Base-by-base conservation (phyloP, 345 rosid species). In the Rhodamnia argentea region DNA sequence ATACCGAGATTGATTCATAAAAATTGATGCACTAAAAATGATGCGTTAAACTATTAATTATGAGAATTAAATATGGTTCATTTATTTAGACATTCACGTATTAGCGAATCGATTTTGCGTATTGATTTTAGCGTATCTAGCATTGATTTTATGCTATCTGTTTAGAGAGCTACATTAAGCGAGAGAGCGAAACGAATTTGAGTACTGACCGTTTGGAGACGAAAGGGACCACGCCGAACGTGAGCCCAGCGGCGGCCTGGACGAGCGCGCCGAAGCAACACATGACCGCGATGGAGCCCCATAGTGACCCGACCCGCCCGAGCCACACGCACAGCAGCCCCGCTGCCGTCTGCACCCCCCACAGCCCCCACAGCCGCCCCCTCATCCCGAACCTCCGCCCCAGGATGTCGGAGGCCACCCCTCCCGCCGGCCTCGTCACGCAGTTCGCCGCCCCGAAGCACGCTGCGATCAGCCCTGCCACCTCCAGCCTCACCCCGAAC, bases 191-290 rank as follows among this genome's bases (percentile, higher is more conserved):
- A 54, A 27, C 50, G 47, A 7, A 85, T 50, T 37, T 47, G 7
- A 0, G 64, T 13, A 29, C 74, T 55, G n/a, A 94, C 99, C 96
- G 92, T 29, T 89, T 93, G 90, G 98, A 93, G 88, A 96, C 95
- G 86, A 96, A 96, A 44, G 99, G 98, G 6, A 94, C 98, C 7
- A 96, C 93, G 29, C 98, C 99, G 85, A 94, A 96, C 1, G 91
- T 91, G 84, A 96, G 95, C 82, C 99, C 99, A 18, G 96, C 90
- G 75, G 99, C 92, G 27, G 99, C 99, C 89, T 96, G 98, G 58
- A 95, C 96, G 20, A 93, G 92, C 22, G 93, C 89, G 7, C 98
- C 94, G 89, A 95, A 94, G 84, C 88, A 32, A 62, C 94, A 95
- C 93, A 93, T 90, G 40, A 93, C 94, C 14, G 84, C 89, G 32